Percentiles rank a stretch among this genome's conserved stretches.
Conservation (phyloP, 169 alveolate genomes). For the Cryptosporidium andersoni region DNA sequence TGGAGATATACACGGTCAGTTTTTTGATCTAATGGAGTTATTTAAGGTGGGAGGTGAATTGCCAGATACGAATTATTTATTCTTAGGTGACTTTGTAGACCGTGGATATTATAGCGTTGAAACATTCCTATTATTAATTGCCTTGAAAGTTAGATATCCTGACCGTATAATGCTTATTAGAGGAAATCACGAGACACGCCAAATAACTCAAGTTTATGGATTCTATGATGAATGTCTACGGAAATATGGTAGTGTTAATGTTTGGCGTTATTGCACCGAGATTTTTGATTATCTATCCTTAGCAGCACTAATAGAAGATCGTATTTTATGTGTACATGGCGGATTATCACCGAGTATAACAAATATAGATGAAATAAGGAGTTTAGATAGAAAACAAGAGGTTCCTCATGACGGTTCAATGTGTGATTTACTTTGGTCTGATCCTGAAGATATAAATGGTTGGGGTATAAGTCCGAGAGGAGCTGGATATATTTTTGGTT, state of each 20-base stretch:
- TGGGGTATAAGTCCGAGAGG: constrained; percentile 99
- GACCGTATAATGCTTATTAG: constrained; percentile 95
- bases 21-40: constrained; percentile 92
- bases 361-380: constrained; percentile 92
- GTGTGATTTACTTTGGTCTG: constrained; percentile 99
- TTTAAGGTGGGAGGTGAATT: constrained; percentile 90
- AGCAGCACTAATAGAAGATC: constrained; percentile 96
- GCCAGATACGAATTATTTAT: constrained; percentile 93
- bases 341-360: constrained; percentile 96
- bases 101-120: constrained; percentile 98
- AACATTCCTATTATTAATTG: constrained; percentile 95
- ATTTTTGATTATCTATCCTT: constrained; percentile 97
- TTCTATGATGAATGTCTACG: constrained; percentile 99
- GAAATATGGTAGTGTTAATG: constrained; percentile 97
- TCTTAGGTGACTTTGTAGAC: constrained; percentile 99
- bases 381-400: constrained; percentile 94
- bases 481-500: constrained; percentile 99
- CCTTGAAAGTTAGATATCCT: constrained; percentile 96
- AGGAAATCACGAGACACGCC: constrained; percentile 99
- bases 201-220: constrained; percentile 99
- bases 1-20: constrained; percentile 98
- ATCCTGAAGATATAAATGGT: constrained; percentile 98
- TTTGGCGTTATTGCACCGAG: constrained; percentile 97
- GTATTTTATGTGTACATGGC: constrained; percentile 97
- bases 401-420: constrained; percentile 99